phyloP scores from a whole-genome alignment of 129 eudicot species.

The Oenanthe sinensis region DNA sequence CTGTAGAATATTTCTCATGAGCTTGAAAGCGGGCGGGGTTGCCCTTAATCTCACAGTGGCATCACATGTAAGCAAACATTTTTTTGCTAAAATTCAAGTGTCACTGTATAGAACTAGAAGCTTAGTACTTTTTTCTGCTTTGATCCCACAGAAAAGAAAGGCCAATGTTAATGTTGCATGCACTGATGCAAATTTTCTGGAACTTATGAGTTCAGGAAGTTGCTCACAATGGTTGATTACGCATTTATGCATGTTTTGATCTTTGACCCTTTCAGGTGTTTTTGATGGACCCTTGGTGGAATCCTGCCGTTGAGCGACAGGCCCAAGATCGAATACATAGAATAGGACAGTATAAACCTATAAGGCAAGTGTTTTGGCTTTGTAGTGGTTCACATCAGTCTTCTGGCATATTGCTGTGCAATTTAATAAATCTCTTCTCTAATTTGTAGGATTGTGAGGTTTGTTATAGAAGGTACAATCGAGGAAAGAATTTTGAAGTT shows the following conservation, averaged over 20 bases:
- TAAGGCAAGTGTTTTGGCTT: conserved; percentile 33
- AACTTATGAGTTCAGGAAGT: background rate
- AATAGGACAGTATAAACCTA: conserved; percentile 93
- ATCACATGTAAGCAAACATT: conserved; percentile 57
- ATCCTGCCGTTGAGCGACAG: conserved; percentile 93
- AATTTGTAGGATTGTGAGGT: conserved; percentile 70
- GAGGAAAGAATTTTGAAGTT: conserved; percentile 94
- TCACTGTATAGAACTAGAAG: background rate
- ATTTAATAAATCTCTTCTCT: background rate
- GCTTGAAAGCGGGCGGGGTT: conserved; percentile 98
- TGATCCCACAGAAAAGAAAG: background rate
- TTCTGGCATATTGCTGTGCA: background rate
- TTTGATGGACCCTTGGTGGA: conserved; percentile 99
- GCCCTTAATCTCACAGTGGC: conserved; percentile 98
- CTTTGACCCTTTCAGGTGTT: conserved; percentile 42
- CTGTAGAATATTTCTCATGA: conserved; percentile 83
- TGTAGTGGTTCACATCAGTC: background rate
- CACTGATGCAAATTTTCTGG: background rate
- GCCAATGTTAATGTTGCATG: background rate
- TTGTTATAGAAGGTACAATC: conserved; percentile 73
- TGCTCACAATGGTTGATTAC: background rate
- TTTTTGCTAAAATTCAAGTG: background rate
- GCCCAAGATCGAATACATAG: conserved; percentile 96
- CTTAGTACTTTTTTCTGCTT: background rate
- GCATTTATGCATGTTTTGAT: background rate